Percentiles rank a stretch among this genome's conserved stretches.
Evolutionary conservation across 148 eudicot genomes (phyloP).

Genomic region (Chenopodium berlandieri): DNA sequence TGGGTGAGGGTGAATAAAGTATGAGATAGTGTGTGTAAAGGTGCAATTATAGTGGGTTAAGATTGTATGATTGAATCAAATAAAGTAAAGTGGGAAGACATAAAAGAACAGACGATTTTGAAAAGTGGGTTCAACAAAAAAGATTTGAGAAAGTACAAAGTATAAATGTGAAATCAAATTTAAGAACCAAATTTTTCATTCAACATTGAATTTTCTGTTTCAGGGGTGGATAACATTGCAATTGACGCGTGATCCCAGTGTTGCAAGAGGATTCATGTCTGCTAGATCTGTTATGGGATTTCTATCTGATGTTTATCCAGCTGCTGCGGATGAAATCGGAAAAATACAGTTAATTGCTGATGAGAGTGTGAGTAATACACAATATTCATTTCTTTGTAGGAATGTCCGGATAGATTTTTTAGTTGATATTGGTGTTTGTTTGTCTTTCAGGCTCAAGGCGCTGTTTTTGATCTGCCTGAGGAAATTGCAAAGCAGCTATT

Average conservation of each 20-base stretch:
- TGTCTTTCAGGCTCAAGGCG: conserved; percentile 71
- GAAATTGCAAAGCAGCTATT: conserved; percentile 83
- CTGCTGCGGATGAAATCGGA: conserved; percentile 93
- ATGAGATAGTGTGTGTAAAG: no score
- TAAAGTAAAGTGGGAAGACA: no score
- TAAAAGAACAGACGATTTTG: no score
- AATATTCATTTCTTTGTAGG: background rate
- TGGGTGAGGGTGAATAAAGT: no score
- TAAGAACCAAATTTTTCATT: background rate
- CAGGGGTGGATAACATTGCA: conserved; percentile 94
- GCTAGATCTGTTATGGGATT: conserved; percentile 94
- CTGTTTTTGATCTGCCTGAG: conserved; percentile 98
- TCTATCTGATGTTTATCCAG: conserved; percentile 70
- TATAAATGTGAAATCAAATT: no score
- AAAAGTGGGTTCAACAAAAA: no score
- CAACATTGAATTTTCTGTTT: conserved; percentile 22
- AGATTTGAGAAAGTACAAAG: no score
- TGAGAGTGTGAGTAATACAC: conserved; percentile 46
- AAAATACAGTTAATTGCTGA: conserved; percentile 89
- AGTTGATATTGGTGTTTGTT: conserved; percentile 11
- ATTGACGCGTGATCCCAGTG: conserved; percentile 62
- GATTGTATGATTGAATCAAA: no score
- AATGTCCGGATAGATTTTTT: background rate
- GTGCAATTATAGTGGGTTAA: no score
- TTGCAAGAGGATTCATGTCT: conserved; percentile 70